These are phyloP conservation scores for Xerocomus brunneocitrinus DNA, from an alignment of 768 basidiomycete genomes.

Conservation along the genomic window DNA sequence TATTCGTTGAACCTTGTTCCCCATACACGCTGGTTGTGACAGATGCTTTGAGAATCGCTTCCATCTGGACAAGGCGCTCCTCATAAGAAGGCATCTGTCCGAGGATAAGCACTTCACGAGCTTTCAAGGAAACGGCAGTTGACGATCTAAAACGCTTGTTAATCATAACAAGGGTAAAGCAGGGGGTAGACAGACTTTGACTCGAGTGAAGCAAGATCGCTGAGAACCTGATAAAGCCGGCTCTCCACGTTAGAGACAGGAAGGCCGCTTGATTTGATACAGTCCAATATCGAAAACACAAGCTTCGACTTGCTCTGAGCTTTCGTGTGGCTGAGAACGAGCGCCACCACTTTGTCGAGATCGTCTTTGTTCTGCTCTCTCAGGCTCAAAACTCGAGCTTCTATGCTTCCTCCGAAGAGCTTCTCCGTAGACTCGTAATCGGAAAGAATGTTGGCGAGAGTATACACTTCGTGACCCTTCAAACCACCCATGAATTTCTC, in stretches of 20 bases:
- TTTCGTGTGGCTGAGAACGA: constrained; percentile 95
- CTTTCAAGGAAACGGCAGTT: constrained; percentile 88
- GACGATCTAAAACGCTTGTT: constrained; percentile 58
- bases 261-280: constrained; percentile 77
- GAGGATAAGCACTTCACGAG: constrained; percentile 93
- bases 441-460: constrained; percentile 70
- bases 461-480: constrained; percentile 80
- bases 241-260: constrained; percentile 75
- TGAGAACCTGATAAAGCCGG: constrained; percentile 69
- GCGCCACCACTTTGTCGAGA: constrained; percentile 78
- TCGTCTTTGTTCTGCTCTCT: constrained; percentile 92
- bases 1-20: constrained; percentile 61
- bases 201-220: constrained; percentile 81
- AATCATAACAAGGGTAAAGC: background rate
- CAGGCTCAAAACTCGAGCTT: constrained; percentile 83
- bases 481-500: constrained; percentile 78
- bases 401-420: constrained; percentile 91
- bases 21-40: constrained; percentile 88
- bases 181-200: constrained; percentile 56
- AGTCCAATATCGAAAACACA: constrained; percentile 79
- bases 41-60: constrained; percentile 83
- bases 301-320: constrained; percentile 90
- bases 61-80: constrained; percentile 92
- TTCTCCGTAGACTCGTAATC: constrained; percentile 85
- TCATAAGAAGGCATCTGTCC: constrained; percentile 97